Percentiles rank a stretch among this genome's conserved stretches.
Conservation (phyloP, 2,329 filamentous ascomycete species). For the Cucurbitaria berberidis region DNA sequence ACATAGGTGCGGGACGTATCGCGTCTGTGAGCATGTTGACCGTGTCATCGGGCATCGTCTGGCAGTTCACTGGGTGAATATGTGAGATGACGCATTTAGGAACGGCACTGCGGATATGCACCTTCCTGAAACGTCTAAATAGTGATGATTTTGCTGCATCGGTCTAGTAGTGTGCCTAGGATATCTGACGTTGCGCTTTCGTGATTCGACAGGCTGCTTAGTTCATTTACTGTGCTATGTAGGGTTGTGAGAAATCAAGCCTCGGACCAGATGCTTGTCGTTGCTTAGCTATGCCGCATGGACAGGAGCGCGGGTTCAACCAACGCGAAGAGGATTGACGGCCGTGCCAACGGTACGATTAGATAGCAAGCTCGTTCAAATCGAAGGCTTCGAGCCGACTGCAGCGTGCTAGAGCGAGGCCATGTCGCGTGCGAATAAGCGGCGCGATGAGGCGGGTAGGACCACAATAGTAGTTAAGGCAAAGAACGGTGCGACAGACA, state of each 20-base stretch:
- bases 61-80: slow-evolving; percentile 4
- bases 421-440: not conserved
- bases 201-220: slow-evolving; percentile 10
- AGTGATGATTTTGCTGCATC: slow-evolving; percentile 3
- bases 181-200: not conserved
- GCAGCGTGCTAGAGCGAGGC: not conserved
- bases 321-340: not conserved
- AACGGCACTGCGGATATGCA: slow-evolving; percentile 5
- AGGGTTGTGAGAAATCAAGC: slow-evolving; percentile 12
- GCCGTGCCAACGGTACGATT: not conserved
- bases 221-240: slow-evolving; percentile 2
- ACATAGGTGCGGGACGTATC: slow-evolving; percentile 3
- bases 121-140: slow-evolving; percentile 20
- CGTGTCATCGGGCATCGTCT: slow-evolving; percentile 6
- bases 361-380: not conserved
- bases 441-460: not conserved
- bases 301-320: not conserved
- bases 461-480: not conserved
- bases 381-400: not conserved
- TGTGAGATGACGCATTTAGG: slow-evolving; percentile 14
- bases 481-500: not conserved
- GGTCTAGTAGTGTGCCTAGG: not conserved
- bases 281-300: slow-evolving; percentile 19
- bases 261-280: slow-evolving; percentile 23
- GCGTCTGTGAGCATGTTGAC: slow-evolving; percentile 1